phyloP scores from a whole-genome alignment of 140 eudicot species.

The Flaveria floridana region DNA sequence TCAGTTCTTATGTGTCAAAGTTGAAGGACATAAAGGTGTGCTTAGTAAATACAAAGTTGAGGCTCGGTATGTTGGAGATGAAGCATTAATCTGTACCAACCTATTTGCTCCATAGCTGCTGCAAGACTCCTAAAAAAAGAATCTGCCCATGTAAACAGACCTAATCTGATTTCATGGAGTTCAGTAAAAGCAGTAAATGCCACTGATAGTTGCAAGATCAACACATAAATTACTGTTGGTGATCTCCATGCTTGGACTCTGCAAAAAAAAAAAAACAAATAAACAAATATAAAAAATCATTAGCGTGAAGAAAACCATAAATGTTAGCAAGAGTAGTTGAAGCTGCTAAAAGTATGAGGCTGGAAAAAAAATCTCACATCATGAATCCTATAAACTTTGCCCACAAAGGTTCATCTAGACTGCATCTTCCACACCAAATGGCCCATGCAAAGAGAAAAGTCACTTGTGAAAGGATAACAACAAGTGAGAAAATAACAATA shows the following conservation, averaged over 20 bases:
- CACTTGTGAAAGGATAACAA: constrained; percentile 53
- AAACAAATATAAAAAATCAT: background rate
- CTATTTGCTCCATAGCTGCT: constrained; percentile 59
- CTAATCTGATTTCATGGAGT: constrained; percentile 53
- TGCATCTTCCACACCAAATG: constrained; percentile 54
- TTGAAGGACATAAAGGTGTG: constrained; percentile 9
- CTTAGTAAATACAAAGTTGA: constrained; percentile 21
- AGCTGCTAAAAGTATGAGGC: constrained; percentile 9
- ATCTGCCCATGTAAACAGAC: constrained; percentile 45
- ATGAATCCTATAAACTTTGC: constrained; percentile 75
- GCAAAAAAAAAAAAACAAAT: constrained; percentile 30
- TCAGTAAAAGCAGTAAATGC: constrained; percentile 56
- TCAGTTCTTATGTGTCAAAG: constrained; percentile 15
- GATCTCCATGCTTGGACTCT: constrained; percentile 77
- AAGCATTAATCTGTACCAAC: constrained; percentile 38
- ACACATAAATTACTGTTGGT: constrained; percentile 58
- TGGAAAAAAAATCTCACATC: constrained; percentile 50
- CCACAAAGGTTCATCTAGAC: constrained; percentile 58
- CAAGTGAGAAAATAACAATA: constrained; percentile 53
- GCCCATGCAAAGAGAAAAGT: constrained; percentile 60
- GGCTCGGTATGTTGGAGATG: constrained; percentile 1
- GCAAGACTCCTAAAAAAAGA: constrained; percentile 54
- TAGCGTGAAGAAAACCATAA: constrained; percentile 9
- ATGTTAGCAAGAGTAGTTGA: constrained; percentile 9
- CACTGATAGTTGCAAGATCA: constrained; percentile 68